Evolutionary conservation across 2,329 filamentous ascomycete species (phyloP).

Genomic region (Pseudocercospora vitis): DNA sequence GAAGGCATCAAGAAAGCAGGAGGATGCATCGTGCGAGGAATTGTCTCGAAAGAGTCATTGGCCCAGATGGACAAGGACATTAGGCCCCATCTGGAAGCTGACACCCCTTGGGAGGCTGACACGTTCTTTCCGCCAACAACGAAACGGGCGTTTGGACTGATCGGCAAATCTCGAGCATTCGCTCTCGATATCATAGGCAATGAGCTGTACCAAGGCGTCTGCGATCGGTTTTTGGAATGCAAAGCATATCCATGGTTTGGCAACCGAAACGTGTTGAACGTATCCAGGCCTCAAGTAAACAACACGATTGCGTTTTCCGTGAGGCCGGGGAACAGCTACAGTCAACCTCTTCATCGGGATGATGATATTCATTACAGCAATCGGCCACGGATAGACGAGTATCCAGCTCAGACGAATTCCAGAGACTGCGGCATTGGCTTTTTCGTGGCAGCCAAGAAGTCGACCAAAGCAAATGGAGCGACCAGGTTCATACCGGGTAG

Average conservation of each 20-base stretch:
- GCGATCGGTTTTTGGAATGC: slow-evolving; percentile 15
- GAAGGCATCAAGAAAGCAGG: slow-evolving; percentile 8
- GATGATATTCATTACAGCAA: slow-evolving; percentile 10
- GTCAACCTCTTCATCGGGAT: slow-evolving; percentile 9
- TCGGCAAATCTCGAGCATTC: slow-evolving; percentile 14
- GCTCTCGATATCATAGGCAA: slow-evolving; percentile 17
- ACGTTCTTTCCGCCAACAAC: slow-evolving; percentile 21
- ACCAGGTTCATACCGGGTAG: slow-evolving; percentile 9
- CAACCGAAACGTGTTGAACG: slow-evolving; percentile 11
- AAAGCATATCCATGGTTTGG: slow-evolving; percentile 14
- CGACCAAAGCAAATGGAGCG: slow-evolving; percentile 2
- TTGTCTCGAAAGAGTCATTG: not conserved
- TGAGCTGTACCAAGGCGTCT: slow-evolving; percentile 13
- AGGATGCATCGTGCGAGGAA: slow-evolving; percentile 5
- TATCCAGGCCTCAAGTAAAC: slow-evolving; percentile 9
- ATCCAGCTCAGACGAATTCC: slow-evolving; percentile 5
- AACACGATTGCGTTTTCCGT: slow-evolving; percentile 11
- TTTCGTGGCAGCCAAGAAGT: slow-evolving; percentile 8
- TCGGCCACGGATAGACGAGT: not conserved
- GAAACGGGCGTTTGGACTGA: slow-evolving; percentile 16
- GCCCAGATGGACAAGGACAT: slow-evolving; percentile 11
- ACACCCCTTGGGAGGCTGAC: slow-evolving; percentile 5
- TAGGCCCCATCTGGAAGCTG: slow-evolving; percentile 2
- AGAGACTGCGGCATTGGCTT: slow-evolving; percentile 8
- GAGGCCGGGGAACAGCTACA: slow-evolving; percentile 4